Conservation (phyloP, 2,329 filamentous ascomycete genomes). For the Pseudocercospora fuligena region DNA sequence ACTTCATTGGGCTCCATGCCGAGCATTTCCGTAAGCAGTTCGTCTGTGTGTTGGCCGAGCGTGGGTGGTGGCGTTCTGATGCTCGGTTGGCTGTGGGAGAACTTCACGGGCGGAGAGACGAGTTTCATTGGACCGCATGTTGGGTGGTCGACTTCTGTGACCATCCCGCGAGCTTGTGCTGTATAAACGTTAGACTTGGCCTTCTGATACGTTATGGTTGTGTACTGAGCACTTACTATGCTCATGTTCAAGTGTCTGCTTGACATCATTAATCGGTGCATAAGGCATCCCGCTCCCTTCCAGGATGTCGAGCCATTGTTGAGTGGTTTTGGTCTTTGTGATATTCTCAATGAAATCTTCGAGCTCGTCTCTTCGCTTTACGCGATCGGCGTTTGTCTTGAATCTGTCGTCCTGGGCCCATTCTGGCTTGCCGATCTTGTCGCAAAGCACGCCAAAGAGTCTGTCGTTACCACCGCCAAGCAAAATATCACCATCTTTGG, state of each 20-base stretch:
- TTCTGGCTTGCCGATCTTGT: constrained; percentile 61
- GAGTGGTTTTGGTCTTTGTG: constrained; percentile 77
- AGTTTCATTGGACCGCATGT: constrained; percentile 84
- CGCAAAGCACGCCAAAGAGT: constrained; percentile 64
- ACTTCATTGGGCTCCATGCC: constrained; percentile 66
- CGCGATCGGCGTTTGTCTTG: constrained; percentile 63
- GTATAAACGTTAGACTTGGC: background rate
- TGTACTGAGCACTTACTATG: constrained; percentile 64
- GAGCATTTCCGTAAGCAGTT: constrained; percentile 70
- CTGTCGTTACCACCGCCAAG: constrained; percentile 68
- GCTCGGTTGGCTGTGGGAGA: constrained; percentile 78
- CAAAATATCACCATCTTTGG: constrained; percentile 65
- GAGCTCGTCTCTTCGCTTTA: constrained; percentile 73
- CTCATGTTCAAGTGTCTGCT: constrained; percentile 78
- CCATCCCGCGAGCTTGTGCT: constrained; percentile 81
- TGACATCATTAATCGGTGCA: constrained; percentile 91
- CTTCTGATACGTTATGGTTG: background rate
- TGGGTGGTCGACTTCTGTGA: constrained; percentile 82
- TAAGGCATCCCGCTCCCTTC: constrained; percentile 95
- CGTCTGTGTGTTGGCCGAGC: constrained; percentile 84
- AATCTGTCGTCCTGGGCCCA: constrained; percentile 63
- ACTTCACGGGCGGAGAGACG: constrained; percentile 94
- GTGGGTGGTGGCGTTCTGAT: constrained; percentile 80
- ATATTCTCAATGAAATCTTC: constrained; percentile 78
- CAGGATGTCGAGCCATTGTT: constrained; percentile 84